A percentile compares a stretch with the other conserved stretches of the same genome.
Evolutionary conservation across 2,329 filamentous ascomycete genomes (phyloP).

Genomic region (Cladosporium velox): DNA sequence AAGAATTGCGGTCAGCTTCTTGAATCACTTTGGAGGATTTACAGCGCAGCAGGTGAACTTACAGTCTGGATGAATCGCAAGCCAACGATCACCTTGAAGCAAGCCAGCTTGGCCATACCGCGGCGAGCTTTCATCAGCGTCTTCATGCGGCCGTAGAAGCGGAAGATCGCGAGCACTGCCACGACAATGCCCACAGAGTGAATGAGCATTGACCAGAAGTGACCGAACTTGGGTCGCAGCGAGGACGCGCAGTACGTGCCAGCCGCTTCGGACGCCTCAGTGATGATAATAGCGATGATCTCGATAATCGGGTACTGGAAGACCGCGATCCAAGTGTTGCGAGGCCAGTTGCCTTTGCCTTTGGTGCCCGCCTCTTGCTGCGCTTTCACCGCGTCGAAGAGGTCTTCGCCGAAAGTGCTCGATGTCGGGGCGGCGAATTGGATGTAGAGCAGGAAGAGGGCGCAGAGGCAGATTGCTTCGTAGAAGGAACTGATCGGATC

Average conservation of each 20-base stretch:
- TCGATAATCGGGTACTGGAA: conserved; percentile 35
- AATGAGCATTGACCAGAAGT: conserved; percentile 30
- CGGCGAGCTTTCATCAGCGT: conserved; percentile 26
- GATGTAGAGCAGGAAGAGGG: conserved; percentile 33
- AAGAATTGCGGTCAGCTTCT: not conserved
- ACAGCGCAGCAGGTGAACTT: not conserved
- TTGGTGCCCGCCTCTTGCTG: conserved; percentile 24
- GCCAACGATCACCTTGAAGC: conserved; percentile 36
- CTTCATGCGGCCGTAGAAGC: conserved; percentile 32
- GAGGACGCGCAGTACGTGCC: conserved; percentile 31
- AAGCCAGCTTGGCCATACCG: conserved; percentile 30
- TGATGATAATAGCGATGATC: conserved; percentile 27
- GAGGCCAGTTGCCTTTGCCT: conserved; percentile 24
- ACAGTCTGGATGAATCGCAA: conserved; percentile 31
- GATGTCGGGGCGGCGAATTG: conserved; percentile 30
- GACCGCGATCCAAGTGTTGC: conserved; percentile 33
- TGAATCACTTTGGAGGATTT: too few species aligned
- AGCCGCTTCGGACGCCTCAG: conserved; percentile 29
- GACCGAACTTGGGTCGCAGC: conserved; percentile 26
- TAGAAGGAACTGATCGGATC: conserved; percentile 34
- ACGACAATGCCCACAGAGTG: conserved; percentile 27
- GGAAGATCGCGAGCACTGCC: conserved; percentile 30
- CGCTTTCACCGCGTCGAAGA: conserved; percentile 27
- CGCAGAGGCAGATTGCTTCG: conserved; percentile 34
- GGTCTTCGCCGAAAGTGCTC: conserved; percentile 28